Conservation (phyloP, 306 rosid species). For the Inga leiocalycina region DNA sequence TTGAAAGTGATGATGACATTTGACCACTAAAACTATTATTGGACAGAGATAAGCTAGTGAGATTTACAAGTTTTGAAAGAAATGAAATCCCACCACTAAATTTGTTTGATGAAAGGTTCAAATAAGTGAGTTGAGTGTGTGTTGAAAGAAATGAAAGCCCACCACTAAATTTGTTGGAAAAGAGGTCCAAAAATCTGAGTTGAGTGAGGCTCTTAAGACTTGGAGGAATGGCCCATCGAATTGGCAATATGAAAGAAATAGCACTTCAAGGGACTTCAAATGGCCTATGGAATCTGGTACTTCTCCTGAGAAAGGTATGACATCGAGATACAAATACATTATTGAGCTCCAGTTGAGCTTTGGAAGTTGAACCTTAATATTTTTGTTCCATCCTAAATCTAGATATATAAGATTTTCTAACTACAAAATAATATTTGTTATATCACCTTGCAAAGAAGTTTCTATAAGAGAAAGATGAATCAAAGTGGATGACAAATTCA, state of each 20-base stretch:
- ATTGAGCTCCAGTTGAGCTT: background rate
- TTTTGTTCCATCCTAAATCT: no score
- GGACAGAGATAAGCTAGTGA: background rate
- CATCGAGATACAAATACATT: no score
- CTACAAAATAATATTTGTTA: no score
- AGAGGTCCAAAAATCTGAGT: no score
- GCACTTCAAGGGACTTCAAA: background rate
- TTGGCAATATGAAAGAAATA: background rate
- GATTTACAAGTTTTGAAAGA: background rate
- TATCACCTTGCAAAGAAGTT: background rate
- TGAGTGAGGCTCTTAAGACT: background rate
- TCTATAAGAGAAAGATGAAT: background rate
- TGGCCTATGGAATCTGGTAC: background rate
- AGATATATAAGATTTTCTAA: background rate
- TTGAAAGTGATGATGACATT: no score
- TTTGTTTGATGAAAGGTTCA: no score
- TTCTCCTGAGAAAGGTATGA: background rate
- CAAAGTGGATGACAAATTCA: conserved; percentile 22
- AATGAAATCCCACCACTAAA: no score
- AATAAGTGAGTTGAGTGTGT: no score
- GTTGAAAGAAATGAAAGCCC: no score
- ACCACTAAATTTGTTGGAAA: no score
- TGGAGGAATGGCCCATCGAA: background rate
- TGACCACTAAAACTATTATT: no score
- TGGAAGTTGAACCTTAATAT: background rate